phyloP scores from a whole-genome alignment of 495 filamentous ascomycete genomes.

The Astrothelium subdiscretum region DNA sequence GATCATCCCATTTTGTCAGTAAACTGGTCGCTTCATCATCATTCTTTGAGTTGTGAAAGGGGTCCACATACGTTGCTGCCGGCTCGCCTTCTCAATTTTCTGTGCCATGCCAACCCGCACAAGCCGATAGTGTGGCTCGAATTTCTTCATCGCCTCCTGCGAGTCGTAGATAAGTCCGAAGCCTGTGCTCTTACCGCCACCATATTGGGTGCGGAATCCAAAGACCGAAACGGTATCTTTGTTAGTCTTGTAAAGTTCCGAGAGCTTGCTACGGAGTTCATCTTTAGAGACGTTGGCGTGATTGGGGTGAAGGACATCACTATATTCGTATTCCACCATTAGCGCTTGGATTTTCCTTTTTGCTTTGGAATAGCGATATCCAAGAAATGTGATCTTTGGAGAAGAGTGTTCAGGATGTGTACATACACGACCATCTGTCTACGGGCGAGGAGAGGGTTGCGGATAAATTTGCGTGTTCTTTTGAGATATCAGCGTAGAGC shows the following conservation, averaged over 20 bases:
- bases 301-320: slow-evolving; percentile 98
- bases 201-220: slow-evolving; percentile 95
- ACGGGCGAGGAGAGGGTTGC: slow-evolving; percentile 93
- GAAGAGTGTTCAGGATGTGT: too few relatives aligned
- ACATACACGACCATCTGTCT: slow-evolving; percentile 99
- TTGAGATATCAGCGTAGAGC: neutral
- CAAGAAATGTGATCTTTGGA: too few relatives aligned
- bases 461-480: slow-evolving; percentile 99
- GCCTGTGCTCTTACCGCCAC: slow-evolving; percentile 98
- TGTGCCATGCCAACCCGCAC: slow-evolving; percentile 78
- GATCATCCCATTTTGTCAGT: slow-evolving; percentile 27
- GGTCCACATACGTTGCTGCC: slow-evolving; percentile 89
- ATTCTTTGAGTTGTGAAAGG: neutral
- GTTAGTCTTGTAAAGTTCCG: slow-evolving; percentile 89
- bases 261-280: slow-evolving; percentile 88
- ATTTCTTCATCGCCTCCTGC: slow-evolving; percentile 95
- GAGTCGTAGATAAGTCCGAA: slow-evolving; percentile 99
- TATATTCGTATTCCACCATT: slow-evolving; percentile 28
- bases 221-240: slow-evolving; percentile 96
- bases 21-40: neutral
- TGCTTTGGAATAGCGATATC: neutral
- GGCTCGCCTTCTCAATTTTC: slow-evolving; percentile 91
- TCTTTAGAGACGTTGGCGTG: slow-evolving; percentile 98
- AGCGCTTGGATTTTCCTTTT: slow-evolving; percentile 7
- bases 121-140: slow-evolving; percentile 96